Evolutionary conservation across 306 rosid genomes (phyloP), one percentile per base, ranked within the genome.

Genomic region (Fragaria vesca): DNA sequence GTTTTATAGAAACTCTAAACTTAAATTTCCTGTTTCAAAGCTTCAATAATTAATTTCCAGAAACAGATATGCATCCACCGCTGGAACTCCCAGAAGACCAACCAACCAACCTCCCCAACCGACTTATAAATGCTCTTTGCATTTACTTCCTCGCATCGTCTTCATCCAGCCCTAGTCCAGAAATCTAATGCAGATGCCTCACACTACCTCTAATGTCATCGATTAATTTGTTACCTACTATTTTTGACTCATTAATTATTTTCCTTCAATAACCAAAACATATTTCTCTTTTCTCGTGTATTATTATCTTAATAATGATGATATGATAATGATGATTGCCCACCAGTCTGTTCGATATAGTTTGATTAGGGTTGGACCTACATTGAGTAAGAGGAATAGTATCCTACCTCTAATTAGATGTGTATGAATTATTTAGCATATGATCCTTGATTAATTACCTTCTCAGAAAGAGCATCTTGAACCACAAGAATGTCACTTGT

Each of bases 401-500:
- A 60, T 6, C 8, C 7, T 58, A 26, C 17, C 66, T 28, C 13
- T 38, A 36, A 63, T 40, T 36, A 66, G 16, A 10, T 20, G 11
- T 32, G 20, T 48, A 15, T 5, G 18, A 51, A 36, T 24, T 15
- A 67, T 1, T 3, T 36, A 8, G 21, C 2, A 13, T 15, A 63
- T 58, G 21, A 11, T 4, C 62, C 62, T 9, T 57, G 62, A 21
- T 57, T n/a, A 26, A 30, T 58, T 21, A 12, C 97, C 93, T 94
- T 94, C 77, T 94, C 98, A 26, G 98, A 92, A 5, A 94, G 86
- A 32, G 98, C 98, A 81, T 94, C 97, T 85, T 94, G 98, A 83
- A 94, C 98, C 63, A 94, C 77, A 20, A 92, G 81, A 46, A 94
- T 91, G 43, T 95, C 98, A 85, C 91, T 88, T 2, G 98, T 92